Evolutionary conservation across 768 basidiomycete species (phyloP), one percentile per base, ranked within the genome.

Genomic region (Phylloporus arenicola): DNA sequence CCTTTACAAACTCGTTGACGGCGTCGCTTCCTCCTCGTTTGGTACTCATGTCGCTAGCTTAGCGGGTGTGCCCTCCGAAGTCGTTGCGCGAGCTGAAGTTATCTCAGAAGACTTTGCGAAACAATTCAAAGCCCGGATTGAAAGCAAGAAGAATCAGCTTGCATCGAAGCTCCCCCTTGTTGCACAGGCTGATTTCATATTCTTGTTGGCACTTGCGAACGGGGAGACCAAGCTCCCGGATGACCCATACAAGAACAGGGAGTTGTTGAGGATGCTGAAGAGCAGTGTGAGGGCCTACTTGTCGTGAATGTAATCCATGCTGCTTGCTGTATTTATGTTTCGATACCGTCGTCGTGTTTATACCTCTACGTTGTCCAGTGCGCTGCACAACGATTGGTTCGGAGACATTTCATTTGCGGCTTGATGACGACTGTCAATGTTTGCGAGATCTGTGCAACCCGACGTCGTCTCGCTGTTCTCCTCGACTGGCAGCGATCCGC

Each of bases 31-130:
- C 30, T 89, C 86, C 16, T 92, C 92, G 0, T 94, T 94, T 60
- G 92, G 91, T 9, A 92, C 92, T 1, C 92, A 95, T 62, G 95
- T 98, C 38, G 96, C 96, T 25, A 88, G 86, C 57, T 78, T 99
- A 40, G 96, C 95, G 4, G 96, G 95, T 6, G 92, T 98, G 0
- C 92, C 93, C 1, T 64, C 76, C 13, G 75, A 79, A 8, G 89
- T 99, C 14, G 92, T 99, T 35, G 76, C 86, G 52, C 82, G 96
- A 4, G 96, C 96, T 4, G 92, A 93, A 56, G 68, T 80, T 22
- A 81, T 98, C 42, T 96, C 94, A 13, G 80, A 80, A 47, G 84
- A 89, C 60, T 94, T 94, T 63, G 89, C 92, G 1, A 72, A 81
- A 56, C 82, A 93, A 59, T 98, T 98, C 76, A 87, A 86, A 59